These are phyloP conservation scores for Conoideocrella luteorostrata DNA, from an alignment of 2,329 filamentous ascomycete species.

Conservation along the genomic window DNA sequence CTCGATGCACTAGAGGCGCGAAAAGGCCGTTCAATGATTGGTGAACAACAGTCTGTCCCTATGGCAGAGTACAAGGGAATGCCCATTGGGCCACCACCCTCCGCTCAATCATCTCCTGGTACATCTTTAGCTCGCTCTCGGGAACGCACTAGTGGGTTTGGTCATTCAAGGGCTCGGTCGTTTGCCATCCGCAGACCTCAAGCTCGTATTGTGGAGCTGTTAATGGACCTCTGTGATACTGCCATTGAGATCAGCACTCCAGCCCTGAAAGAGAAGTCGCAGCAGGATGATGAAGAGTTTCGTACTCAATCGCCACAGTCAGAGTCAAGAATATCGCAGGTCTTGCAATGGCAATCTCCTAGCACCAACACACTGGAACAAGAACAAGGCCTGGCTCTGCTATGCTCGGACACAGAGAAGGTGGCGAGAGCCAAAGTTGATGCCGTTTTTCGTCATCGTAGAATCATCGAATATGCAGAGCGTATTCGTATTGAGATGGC, in stretches of 20 bases:
- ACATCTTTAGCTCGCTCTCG: slow-evolving; percentile 66
- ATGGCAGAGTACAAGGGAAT: slow-evolving; percentile 82
- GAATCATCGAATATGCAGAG: slow-evolving; percentile 93
- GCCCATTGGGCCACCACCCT: slow-evolving; percentile 70
- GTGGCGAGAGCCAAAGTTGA: slow-evolving; percentile 86
- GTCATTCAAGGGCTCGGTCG: slow-evolving; percentile 75
- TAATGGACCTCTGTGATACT: slow-evolving; percentile 93
- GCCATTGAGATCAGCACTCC: slow-evolving; percentile 91
- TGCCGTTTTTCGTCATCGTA: slow-evolving; percentile 81
- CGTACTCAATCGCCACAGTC: slow-evolving; percentile 94
- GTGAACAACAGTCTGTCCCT: slow-evolving; percentile 45
- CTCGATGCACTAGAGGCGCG: slow-evolving; percentile 84
- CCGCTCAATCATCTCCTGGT: slow-evolving; percentile 64
- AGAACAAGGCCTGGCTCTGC: slow-evolving; percentile 77
- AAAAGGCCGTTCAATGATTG: slow-evolving; percentile 55
- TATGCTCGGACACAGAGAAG: slow-evolving; percentile 87
- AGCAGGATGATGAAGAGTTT: slow-evolving; percentile 62
- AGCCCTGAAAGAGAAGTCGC: slow-evolving; percentile 77
- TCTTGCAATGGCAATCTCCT: slow-evolving; percentile 93
- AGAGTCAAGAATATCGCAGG: slow-evolving; percentile 88
- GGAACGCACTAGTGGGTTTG: slow-evolving; percentile 67
- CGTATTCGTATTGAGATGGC: slow-evolving; percentile 92
- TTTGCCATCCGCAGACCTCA: slow-evolving; percentile 88
- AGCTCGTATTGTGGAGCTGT: slow-evolving; percentile 86
- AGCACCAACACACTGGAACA: slow-evolving; percentile 87